Evolutionary conservation across 805 yeast genomes (phyloP), one percentile per base, ranked within the genome.

Genomic region (Suhomyces prunicola): DNA sequence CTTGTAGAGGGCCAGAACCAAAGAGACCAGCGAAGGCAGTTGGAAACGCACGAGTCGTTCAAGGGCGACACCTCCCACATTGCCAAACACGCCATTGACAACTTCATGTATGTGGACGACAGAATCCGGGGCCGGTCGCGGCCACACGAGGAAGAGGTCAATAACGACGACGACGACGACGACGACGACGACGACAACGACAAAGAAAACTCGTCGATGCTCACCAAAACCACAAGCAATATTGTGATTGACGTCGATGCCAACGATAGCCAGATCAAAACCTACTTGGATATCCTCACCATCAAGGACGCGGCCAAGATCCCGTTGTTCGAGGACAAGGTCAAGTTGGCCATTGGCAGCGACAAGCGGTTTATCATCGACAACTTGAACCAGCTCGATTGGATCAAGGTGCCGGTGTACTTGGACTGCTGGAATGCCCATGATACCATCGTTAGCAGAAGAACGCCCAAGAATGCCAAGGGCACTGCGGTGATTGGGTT

Each of bases 371-470:
- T 59, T 13, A 85, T 86, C 39, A 65, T 82, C 33, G 64, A 74
- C 2, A 80, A 81, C 56, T 72, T 92, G 63, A 88, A 89, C 66
- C 60, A 67, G 19, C 65, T 93, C 23, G 76, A 79, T 2, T 92
- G 97, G 97, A 73, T 82, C 47, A 90, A 92, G 64, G 79, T 88
- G 44, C 88, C 94, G 0, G 85, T 87, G 1, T 83, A 82, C 58
- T 76, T 92, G 46, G 85, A 84, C 56, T 79, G 86, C 15, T 74
- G 87, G 62, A 90, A 91, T 66, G 85, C 97, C 0, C 98, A 92
- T 64, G 96, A 88, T 54, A 88, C 88, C 4, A 88, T 93, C 50
- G 88, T 90, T 15, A 90, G 93, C 15, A 77, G 98, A 57, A 76
- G 85, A 52, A 91, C 91, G 0, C 70, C 83, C 2, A 65, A 69